phyloP scores from a whole-genome alignment of 345 rosid genomes.

The Diplotaxis tenuifolia region DNA sequence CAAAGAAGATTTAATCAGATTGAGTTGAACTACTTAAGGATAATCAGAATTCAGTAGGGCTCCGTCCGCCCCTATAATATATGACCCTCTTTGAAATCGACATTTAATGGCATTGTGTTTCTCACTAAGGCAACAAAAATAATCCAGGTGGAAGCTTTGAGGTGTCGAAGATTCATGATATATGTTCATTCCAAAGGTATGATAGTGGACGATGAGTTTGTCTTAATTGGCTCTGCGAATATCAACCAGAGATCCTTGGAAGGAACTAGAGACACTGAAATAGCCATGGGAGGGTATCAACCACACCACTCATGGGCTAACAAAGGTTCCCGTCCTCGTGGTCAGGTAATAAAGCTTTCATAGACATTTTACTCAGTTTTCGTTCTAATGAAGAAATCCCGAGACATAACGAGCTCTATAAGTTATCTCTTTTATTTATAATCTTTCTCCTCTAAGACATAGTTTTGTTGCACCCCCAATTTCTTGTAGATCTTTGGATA shows the following conservation, averaged over 20 bases:
- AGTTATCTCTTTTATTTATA: background rate
- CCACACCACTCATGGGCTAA: constrained; percentile 67
- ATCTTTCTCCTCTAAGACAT: background rate
- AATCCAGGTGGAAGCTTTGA: constrained; percentile 43
- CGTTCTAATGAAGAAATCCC: no score
- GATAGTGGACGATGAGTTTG: constrained; percentile 33
- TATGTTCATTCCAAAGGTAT: background rate
- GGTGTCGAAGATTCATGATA: background rate
- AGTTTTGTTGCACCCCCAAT: background rate
- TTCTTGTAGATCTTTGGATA: constrained; percentile 68
- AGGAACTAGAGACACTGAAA: constrained; percentile 90
- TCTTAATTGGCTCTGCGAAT: constrained; percentile 85
- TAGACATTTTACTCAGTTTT: background rate
- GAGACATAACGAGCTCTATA: background rate
- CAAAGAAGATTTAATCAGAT: no score
- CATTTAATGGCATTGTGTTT: background rate
- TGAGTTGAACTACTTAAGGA: no score
- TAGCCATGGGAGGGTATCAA: constrained; percentile 95
- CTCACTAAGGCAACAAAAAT: constrained; percentile 12
- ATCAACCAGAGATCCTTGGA: constrained; percentile 92
- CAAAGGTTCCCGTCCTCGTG: constrained; percentile 51
- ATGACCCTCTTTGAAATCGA: no score
- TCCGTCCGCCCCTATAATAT: no score
- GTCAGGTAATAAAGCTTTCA: constrained; percentile 48
- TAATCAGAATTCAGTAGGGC: no score